These are phyloP conservation scores for Pseudogymnoascus sp. DNA, from an alignment of 2,329 filamentous ascomycete genomes.

Conservation along the genomic window DNA sequence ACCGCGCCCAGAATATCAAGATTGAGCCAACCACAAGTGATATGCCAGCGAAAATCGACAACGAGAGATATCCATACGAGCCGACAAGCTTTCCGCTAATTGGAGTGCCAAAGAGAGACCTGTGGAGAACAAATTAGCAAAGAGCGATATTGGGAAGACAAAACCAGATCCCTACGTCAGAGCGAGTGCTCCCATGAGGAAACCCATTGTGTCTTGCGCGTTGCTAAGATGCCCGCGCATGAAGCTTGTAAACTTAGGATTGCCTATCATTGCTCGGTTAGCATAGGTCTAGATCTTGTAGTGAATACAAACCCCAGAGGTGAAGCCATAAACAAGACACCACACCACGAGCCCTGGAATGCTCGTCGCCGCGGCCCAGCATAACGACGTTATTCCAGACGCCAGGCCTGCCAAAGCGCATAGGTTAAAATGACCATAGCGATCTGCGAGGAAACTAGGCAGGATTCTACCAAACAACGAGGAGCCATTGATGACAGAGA, in stretches of 20 bases:
- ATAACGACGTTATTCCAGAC: constrained; percentile 20
- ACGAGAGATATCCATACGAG: constrained; percentile 19
- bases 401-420: constrained; percentile 17
- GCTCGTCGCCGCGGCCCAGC: constrained; percentile 19
- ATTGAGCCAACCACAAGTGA: constrained; percentile 21
- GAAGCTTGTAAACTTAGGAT: constrained; percentile 24
- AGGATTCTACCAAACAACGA: constrained; percentile 21
- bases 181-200: constrained; percentile 20
- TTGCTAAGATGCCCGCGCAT: constrained; percentile 20
- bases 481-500: constrained; percentile 22
- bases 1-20: constrained; percentile 17
- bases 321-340: constrained; percentile 21
- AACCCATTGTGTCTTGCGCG: constrained; percentile 21
- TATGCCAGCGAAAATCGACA: constrained; percentile 24
- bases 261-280: constrained; percentile 15
- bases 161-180: constrained; percentile 18
- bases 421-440: constrained; percentile 20
- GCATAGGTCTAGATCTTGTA: background rate
- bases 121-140: background rate
- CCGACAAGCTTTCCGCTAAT: constrained; percentile 23
- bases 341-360: constrained; percentile 19
- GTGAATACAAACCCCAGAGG: constrained; percentile 18
- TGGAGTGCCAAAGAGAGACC: constrained; percentile 22
- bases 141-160: background rate
- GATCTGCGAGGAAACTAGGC: constrained; percentile 21